phyloP scores from a whole-genome alignment of 1,284 basidiomycete genomes.

The Irpex sp. region DNA sequence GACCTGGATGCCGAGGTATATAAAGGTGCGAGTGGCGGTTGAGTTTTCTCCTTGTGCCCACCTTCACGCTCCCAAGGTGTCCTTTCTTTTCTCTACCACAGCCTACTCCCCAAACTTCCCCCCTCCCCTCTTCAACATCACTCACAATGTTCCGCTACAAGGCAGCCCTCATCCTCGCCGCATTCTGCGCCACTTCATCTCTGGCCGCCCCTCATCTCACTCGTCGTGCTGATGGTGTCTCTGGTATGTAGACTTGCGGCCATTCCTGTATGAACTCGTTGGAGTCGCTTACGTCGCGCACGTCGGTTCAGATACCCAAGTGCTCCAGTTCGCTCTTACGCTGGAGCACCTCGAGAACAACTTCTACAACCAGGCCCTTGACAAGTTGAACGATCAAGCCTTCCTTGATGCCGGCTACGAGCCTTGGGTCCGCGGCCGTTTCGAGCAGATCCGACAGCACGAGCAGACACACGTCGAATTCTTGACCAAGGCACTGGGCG shows the following conservation, averaged over 20 bases:
- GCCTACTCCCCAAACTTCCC: background rate
- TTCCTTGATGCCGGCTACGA: constrained; percentile 7
- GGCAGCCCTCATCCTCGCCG: background rate
- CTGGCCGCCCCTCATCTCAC: constrained; percentile 7
- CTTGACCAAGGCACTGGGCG: constrained; percentile 3
- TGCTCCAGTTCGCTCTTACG: constrained; percentile 60
- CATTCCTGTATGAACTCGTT: background rate
- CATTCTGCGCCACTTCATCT: background rate
- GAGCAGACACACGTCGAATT: constrained; percentile 8
- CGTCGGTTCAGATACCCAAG: constrained; percentile 25
- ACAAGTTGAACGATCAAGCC: constrained; percentile 8
- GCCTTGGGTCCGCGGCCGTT: constrained; percentile 6
- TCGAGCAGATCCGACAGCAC: constrained; percentile 8
- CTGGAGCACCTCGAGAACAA: constrained; percentile 68
- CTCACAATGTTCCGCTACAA: constrained; percentile 5
- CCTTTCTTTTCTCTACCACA: constrained; percentile 3
- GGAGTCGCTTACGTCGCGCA: background rate
- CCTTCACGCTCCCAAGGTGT: constrained; percentile 9
- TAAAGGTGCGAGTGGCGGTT: background rate
- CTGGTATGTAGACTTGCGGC: background rate
- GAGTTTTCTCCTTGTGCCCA: constrained; percentile 5
- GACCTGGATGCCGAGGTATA: background rate
- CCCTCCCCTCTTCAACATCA: background rate
- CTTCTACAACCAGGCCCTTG: constrained; percentile 42
- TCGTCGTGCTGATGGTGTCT: constrained; percentile 1